Base-by-base conservation (phyloP, 2,329 filamentous ascomycete genomes). In the Chaetomiaceae sp. region DNA sequence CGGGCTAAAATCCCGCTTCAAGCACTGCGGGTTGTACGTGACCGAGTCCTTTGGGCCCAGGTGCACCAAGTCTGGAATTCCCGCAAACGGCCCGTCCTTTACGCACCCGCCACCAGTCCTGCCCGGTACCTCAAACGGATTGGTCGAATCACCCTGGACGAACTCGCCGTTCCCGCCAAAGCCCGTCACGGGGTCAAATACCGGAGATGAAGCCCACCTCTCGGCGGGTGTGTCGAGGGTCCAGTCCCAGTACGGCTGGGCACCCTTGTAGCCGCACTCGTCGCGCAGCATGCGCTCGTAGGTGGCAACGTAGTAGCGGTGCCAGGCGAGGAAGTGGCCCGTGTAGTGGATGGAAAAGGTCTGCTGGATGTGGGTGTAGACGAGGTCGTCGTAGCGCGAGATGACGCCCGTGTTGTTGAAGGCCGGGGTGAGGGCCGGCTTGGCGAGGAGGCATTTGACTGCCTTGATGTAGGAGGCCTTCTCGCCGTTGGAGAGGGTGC, bases 161-260 rank as follows among this genome's bases (percentile, higher is more conserved):
- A 25, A 47, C 1, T 40, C 49, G 0, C 58, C 59, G 49, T 60
- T 61, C 3, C 59, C 59, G 22, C 58, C 56, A 22, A 60, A 61
- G 9, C 59, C 58, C 9, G 56, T 57, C 1, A 50, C 34, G n/a
- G 52, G 34, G 20, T 60, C 55, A n/a, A 62, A 62, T 3, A 62
- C 44, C 8, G 58, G 58, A 0, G 60, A 60, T n/a, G 22, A 17
- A 1, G 48, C 46, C 20, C 29, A 59, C 6, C 48, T 46, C 20
- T 22, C 17, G 6, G 51, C 42, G 2, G 51, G 43, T 1, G 55
- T 43, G 44, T 60, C 59, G 6, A 66, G 62, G 23, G 68, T 67
- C 68, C 72, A 70, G 57, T 73, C 68, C 70, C 70, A 73, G 68
- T 70, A 73, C 6, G 70, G 66, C 60, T 72, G 65, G 2, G 69